A percentile compares a stretch with the other conserved stretches of the same genome.
These are phyloP conservation scores for Tetradesmus lagerheimii DNA, from an alignment of 139 green algal species.

Conservation along the genomic window DNA sequence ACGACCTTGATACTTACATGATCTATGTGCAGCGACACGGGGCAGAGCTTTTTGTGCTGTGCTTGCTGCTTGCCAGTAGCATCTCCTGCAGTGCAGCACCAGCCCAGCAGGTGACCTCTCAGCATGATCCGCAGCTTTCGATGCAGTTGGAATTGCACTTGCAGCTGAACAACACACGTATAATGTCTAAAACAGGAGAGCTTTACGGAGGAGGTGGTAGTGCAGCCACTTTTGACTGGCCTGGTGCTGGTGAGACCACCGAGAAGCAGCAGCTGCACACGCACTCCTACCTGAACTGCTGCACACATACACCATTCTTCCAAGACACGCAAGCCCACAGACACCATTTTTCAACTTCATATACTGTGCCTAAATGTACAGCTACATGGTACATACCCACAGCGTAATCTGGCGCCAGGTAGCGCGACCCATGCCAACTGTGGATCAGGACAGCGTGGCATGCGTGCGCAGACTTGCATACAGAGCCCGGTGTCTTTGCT, in stretches of 20 bases:
- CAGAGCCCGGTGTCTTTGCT: neutral
- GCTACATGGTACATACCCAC: too few relatives aligned
- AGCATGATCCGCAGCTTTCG: neutral
- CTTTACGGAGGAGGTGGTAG: neutral
- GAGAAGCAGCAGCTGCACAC: neutral
- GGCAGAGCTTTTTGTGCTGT: neutral
- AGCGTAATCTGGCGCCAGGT: too few relatives aligned
- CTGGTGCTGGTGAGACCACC: constrained; percentile 17
- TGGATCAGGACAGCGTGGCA: too few relatives aligned
- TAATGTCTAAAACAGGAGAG: neutral
- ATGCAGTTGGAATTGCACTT: neutral
- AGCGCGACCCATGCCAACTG: too few relatives aligned
- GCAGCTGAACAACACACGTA: neutral
- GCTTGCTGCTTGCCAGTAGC: neutral
- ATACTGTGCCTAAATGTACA: too few relatives aligned
- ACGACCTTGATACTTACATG: neutral
- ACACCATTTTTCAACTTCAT: too few relatives aligned
- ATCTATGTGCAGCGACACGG: neutral
- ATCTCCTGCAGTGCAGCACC: neutral
- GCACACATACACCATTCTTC: neutral
- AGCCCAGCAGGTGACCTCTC: neutral
- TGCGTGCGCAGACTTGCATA: too few relatives aligned
- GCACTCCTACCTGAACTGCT: neutral
- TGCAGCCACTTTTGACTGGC: neutral
- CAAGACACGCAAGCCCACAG: too few relatives aligned